Percentiles rank a stretch among this genome's conserved stretches.
phyloP scores from a whole-genome alignment of 73 alveolate genomes.

The Paramecium sexaurelia region DNA sequence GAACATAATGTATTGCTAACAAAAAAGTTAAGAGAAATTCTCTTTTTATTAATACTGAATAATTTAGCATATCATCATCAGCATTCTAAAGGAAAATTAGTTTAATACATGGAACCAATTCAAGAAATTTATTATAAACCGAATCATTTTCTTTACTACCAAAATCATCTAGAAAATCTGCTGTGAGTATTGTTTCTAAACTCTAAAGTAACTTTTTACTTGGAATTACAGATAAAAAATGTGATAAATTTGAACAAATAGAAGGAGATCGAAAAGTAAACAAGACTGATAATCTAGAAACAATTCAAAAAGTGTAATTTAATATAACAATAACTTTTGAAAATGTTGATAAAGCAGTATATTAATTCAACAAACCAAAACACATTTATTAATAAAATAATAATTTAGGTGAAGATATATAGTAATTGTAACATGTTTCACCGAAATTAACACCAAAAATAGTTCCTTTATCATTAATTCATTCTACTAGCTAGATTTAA shows the following conservation, averaged over 20 bases:
- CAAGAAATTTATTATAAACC: neutral
- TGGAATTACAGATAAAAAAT: neutral
- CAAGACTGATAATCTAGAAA: neutral
- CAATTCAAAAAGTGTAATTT: neutral
- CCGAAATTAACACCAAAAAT: neutral
- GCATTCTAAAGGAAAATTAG: neutral
- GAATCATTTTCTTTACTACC: conserved; percentile 1
- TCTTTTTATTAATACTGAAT: neutral
- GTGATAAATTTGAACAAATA: neutral
- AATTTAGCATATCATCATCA: neutral
- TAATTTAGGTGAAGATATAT: neutral
- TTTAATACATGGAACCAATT: neutral
- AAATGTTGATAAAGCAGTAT: neutral
- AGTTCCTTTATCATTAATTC: neutral
- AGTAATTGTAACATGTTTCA: neutral
- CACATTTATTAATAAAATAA: neutral
- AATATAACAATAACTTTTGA: neutral
- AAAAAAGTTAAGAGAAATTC: neutral
- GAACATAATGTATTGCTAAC: neutral
- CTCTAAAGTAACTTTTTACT: neutral
- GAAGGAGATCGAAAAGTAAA: neutral
- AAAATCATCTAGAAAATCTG: neutral
- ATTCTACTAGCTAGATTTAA: neutral
- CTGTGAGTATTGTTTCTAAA: neutral
- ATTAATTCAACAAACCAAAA: neutral